Conservation (phyloP, 2,329 filamentous ascomycete genomes). For the Aspergillus floridensis region DNA sequence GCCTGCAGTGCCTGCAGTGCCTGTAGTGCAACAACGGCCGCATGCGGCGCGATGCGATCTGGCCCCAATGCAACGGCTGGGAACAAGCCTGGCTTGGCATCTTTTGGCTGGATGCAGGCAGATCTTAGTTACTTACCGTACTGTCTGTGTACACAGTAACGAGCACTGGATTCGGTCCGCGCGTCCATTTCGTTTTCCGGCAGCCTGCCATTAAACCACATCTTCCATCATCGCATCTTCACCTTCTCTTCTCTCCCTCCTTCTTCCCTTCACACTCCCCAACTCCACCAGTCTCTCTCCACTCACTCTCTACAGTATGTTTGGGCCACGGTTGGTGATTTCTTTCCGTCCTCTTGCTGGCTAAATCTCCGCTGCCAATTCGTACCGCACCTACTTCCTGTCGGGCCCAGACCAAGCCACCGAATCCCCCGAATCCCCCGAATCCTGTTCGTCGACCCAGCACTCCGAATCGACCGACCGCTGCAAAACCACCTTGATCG, state of each 20-base stretch:
- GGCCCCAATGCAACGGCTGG: not conserved
- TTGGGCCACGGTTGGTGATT: not conserved
- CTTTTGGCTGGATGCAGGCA: constrained; percentile 5
- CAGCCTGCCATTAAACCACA: not conserved
- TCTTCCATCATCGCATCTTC: not conserved
- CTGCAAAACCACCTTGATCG: not conserved
- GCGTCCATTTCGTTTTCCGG: constrained; percentile 2
- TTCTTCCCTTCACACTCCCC: not conserved
- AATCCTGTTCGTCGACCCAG: not conserved
- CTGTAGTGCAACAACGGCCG: constrained; percentile 7
- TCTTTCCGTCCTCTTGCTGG: constrained; percentile 2
- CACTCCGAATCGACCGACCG: not conserved
- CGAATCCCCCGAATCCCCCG: not conserved
- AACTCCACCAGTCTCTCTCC: not conserved
- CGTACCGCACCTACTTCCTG: not conserved
- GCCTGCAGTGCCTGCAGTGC: too few relatives aligned
- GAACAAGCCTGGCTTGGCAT: not conserved
- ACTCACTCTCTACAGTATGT: not conserved
- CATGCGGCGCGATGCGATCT: constrained; percentile 7
- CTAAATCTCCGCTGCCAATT: not conserved
- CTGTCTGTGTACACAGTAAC: too few relatives aligned
- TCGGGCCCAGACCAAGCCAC: not conserved
- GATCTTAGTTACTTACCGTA: not conserved
- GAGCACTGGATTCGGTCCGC: not conserved
- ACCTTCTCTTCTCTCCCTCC: not conserved